These are phyloP conservation scores for Exophiala sp. DNA, from an alignment of 2,329 filamentous ascomycete species.

Conservation along the genomic window DNA sequence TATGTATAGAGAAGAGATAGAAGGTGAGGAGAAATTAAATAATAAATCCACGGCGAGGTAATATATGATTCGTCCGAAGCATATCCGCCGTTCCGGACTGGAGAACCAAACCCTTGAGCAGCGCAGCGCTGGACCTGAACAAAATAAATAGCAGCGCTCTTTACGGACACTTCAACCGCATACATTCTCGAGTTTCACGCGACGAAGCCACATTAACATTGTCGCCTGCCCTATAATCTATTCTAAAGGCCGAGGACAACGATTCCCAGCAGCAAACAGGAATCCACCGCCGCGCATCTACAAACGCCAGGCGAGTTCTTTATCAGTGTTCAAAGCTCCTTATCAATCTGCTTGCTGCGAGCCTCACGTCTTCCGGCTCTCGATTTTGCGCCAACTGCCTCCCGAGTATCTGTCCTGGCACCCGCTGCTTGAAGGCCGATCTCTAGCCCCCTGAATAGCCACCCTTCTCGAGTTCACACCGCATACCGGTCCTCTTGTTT, in stretches of 20 bases:
- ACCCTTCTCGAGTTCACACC: too few species aligned
- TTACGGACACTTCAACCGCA: not conserved
- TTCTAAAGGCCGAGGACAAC: not conserved
- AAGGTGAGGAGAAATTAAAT: not conserved
- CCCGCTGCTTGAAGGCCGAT: too few species aligned
- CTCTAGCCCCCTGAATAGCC: too few species aligned
- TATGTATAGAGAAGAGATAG: too few species aligned
- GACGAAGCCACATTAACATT: not conserved
- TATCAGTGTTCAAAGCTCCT: constrained; percentile 1
- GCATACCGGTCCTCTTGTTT: not conserved
- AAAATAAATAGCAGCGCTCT: not conserved
- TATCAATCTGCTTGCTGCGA: not conserved
- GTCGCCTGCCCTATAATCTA: not conserved
- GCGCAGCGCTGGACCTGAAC: too few species aligned
- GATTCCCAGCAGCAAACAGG: not conserved
- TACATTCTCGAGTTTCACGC: too few species aligned
- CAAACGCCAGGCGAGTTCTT: not conserved
- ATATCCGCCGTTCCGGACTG: constrained; percentile 3
- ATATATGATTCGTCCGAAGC: not conserved
- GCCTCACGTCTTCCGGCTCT: not conserved
- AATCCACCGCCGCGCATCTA: not conserved
- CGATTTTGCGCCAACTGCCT: not conserved
- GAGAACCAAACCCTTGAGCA: not conserved
- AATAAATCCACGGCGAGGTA: not conserved
- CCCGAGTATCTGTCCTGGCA: too few species aligned